phyloP scores from a whole-genome alignment of 805 yeast species.

The Nakazawaea ishiwadae region DNA sequence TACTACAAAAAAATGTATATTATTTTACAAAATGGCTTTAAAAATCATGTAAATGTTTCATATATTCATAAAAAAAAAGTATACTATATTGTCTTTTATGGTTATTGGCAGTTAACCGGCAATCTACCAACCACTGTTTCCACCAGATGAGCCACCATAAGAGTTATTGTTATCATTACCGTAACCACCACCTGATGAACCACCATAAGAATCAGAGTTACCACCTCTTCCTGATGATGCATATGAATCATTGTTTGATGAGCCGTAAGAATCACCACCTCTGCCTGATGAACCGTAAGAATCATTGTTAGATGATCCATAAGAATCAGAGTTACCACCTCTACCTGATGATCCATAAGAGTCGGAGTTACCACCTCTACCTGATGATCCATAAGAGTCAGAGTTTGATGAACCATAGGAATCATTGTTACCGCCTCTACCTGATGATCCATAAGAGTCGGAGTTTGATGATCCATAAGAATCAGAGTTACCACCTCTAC shows the following conservation, averaged over 20 bases:
- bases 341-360: conserved; percentile 13
- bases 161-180: conserved; percentile 22
- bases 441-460: conserved; percentile 24
- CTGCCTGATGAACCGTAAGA: conserved; percentile 22
- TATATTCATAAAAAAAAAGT: no score
- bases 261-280: conserved; percentile 4
- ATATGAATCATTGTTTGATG: conserved; percentile 5
- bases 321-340: conserved; percentile 17
- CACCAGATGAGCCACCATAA: conserved; percentile 18
- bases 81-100: no score
- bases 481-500: conserved; percentile 17
- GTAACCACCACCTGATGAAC: conserved; percentile 18
- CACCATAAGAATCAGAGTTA: conserved; percentile 21
- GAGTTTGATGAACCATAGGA: conserved; percentile 12
- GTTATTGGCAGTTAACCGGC: no score
- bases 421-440: conserved; percentile 20
- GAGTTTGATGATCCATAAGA: conserved; percentile 19
- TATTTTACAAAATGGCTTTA: no score
- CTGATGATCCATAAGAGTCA: conserved; percentile 21
- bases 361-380: conserved; percentile 13
- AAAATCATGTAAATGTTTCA: no score
- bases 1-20: no score
- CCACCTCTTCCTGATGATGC: conserved; percentile 15
- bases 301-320: conserved; percentile 20
- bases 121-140: no score